Evolutionary conservation across 2,329 filamentous ascomycete genomes (phyloP), one percentile per base, ranked within the genome.

Genomic region (Claviceps sp.): DNA sequence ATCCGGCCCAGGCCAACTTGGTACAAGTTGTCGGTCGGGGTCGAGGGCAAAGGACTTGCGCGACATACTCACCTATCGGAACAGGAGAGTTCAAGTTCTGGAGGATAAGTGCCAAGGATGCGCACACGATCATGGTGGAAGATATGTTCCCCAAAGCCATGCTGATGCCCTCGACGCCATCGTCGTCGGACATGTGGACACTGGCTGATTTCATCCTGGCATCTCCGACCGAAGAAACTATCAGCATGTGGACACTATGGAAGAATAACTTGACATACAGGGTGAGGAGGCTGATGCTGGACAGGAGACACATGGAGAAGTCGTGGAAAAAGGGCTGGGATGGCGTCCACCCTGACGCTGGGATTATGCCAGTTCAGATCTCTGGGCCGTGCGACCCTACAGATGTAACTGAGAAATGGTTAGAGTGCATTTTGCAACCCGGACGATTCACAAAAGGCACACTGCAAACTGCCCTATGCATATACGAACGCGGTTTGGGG

Each of bases 31-130:
- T 90, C 50, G 79, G 82, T 14, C 73, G 70, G 42, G 70, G 64
- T 43, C 70, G 72, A 26, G 78, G 78, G 16, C 72, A 72, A 51
- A 71, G 76, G 41, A 65, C 80, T 14, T 78, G 91, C 50, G 81
- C 88, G 40, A 91, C 89, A 8, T 95, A 89, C 66, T 96, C 90
- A 11, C 91, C 93, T 0, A 81, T 93, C 56, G 86, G 89, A 34
- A 79, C 83, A 42, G 87, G 93, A 38, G 85, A 91, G 63, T 97
- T 98, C 75, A 97, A 95, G 66, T 90, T 98, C 63, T 98, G 90
- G 88, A 76, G 72, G 57, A 68, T 81, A n/a, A 79, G 79, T 50
- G 78, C 85, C 18, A 79, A 82, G 58, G 79, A 83, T 50, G 77
- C 77, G 59, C 75, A 85, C 60, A 73, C 71, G 2, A 65, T 89